Percentiles rank a stretch among this genome's conserved stretches.
phyloP scores from a whole-genome alignment of 345 rosid species.

The Euphorbia tirucalli region DNA sequence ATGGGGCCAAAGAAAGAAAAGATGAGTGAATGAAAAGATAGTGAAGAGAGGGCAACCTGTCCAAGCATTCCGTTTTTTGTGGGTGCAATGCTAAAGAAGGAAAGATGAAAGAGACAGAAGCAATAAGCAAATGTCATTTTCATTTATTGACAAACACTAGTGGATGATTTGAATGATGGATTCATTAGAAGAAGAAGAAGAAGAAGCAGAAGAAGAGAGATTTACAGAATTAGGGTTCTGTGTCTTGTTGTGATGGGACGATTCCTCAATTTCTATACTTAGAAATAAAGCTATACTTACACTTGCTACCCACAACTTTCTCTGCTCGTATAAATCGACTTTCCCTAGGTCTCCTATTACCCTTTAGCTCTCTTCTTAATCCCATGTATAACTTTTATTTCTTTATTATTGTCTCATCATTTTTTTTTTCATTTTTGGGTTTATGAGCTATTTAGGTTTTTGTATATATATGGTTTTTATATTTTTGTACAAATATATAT shows the following conservation, averaged over 20 bases:
- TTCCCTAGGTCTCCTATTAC: conserved; percentile 42
- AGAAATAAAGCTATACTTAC: conserved; percentile 44
- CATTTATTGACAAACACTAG: conserved; percentile 17
- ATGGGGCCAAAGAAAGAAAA: no score
- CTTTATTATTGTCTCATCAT: not conserved
- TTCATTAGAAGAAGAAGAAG: not conserved
- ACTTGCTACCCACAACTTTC: conserved; percentile 51
- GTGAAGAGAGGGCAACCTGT: conserved; percentile 48
- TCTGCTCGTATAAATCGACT: conserved; percentile 65
- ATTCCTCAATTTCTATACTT: conserved; percentile 51
- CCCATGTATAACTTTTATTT: conserved; percentile 12
- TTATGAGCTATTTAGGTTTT: no score
- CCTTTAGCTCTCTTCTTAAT: conserved; percentile 32
- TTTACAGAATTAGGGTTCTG: conserved; percentile 1
- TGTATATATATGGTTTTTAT: no score
- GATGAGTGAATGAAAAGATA: conserved; percentile 31
- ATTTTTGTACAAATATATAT: no score
- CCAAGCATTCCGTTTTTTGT: conserved; percentile 59
- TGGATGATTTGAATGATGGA: not conserved
- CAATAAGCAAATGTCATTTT: conserved; percentile 57
- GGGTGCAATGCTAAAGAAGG: conserved; percentile 77
- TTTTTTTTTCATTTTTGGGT: no score
- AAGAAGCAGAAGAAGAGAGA: not conserved
- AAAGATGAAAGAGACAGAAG: conserved; percentile 59
- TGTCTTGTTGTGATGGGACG: conserved; percentile 68